phyloP scores from a whole-genome alignment of 306 rosid genomes.

The Trifolium pratense region DNA sequence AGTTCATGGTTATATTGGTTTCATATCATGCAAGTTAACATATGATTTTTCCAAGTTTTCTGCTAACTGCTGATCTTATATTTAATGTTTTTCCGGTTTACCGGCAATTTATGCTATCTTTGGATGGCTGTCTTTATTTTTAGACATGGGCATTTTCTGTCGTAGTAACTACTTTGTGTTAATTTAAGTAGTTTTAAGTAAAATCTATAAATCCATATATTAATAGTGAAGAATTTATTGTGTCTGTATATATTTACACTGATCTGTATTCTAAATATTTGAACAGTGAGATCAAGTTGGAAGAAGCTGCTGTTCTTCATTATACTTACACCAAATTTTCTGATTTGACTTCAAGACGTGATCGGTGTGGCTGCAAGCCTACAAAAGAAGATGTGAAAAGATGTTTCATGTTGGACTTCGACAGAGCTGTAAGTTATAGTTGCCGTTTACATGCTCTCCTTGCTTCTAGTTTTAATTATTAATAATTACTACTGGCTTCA shows the following conservation, averaged over 20 bases:
- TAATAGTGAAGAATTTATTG: slow-evolving; percentile 7
- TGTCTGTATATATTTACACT: slow-evolving; percentile 24
- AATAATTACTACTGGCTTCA: slow-evolving; percentile 18
- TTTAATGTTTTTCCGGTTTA: slow-evolving; percentile 21
- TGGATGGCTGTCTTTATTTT: slow-evolving; percentile 1
- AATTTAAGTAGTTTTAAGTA: slow-evolving; percentile 10
- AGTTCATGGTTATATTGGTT: slow-evolving; percentile 37
- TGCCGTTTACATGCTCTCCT: slow-evolving; percentile 27
- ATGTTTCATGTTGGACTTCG: slow-evolving; percentile 75
- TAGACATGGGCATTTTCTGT: background rate
- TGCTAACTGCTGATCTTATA: slow-evolving; percentile 27
- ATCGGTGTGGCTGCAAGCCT: slow-evolving; percentile 70
- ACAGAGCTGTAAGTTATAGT: slow-evolving; percentile 59
- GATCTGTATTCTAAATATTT: slow-evolving; percentile 28
- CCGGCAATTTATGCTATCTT: slow-evolving; percentile 24
- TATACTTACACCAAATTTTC: slow-evolving; percentile 65
- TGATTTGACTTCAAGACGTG: slow-evolving; percentile 71
- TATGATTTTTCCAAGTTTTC: slow-evolving; percentile 20
- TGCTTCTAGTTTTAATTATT: background rate
- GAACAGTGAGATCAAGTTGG: slow-evolving; percentile 57
- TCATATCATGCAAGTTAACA: slow-evolving; percentile 13
- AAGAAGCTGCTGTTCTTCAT: slow-evolving; percentile 69
- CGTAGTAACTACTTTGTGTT: slow-evolving; percentile 16
- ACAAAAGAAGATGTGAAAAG: slow-evolving; percentile 72
- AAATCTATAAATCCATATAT: slow-evolving; percentile 10